These are phyloP conservation scores for Lichtheimia hyalospora DNA, from an alignment of 371 early-diverging fungal genomes.

Conservation along the genomic window DNA sequence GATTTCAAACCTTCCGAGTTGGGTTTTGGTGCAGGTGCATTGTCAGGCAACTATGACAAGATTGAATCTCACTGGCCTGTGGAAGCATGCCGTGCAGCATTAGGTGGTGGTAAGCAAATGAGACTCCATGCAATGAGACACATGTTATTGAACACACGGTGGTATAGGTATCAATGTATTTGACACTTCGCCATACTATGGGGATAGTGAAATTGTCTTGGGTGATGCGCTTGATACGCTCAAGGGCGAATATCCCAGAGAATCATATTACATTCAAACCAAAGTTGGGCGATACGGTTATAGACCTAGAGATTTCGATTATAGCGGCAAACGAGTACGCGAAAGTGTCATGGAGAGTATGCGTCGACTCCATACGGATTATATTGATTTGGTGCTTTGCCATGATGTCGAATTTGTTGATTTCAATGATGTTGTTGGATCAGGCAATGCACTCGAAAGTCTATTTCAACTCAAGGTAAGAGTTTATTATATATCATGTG, in stretches of 20 bases:
- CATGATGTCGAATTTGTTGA: slow-evolving; percentile 86
- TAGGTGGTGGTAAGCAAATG: slow-evolving; percentile 30
- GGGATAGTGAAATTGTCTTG: slow-evolving; percentile 68
- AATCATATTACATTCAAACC: slow-evolving; percentile 68
- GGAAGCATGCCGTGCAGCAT: slow-evolving; percentile 54
- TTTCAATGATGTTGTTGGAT: slow-evolving; percentile 49
- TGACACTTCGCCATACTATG: slow-evolving; percentile 83
- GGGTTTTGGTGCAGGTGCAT: slow-evolving; percentile 55
- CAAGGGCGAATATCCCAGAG: slow-evolving; percentile 57
- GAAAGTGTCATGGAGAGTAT: slow-evolving; percentile 67
- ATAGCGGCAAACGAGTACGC: slow-evolving; percentile 53
- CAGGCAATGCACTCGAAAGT: slow-evolving; percentile 61
- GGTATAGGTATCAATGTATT: slow-evolving; percentile 65
- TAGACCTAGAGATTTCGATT: slow-evolving; percentile 65
- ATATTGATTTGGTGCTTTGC: slow-evolving; percentile 75
- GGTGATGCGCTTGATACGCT: slow-evolving; percentile 64
- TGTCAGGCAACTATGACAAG: slow-evolving; percentile 56
- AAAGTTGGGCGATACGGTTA: slow-evolving; percentile 81
- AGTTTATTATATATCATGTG: neutral
- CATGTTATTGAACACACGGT: neutral
- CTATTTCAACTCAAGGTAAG: slow-evolving; percentile 69
- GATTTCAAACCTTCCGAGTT: slow-evolving; percentile 46
- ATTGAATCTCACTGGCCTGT: slow-evolving; percentile 49
- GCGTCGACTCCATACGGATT: slow-evolving; percentile 62
- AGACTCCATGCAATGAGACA: neutral